These are phyloP conservation scores for Lasiosphaeria hispida DNA, from an alignment of 495 filamentous ascomycete genomes.

Conservation along the genomic window DNA sequence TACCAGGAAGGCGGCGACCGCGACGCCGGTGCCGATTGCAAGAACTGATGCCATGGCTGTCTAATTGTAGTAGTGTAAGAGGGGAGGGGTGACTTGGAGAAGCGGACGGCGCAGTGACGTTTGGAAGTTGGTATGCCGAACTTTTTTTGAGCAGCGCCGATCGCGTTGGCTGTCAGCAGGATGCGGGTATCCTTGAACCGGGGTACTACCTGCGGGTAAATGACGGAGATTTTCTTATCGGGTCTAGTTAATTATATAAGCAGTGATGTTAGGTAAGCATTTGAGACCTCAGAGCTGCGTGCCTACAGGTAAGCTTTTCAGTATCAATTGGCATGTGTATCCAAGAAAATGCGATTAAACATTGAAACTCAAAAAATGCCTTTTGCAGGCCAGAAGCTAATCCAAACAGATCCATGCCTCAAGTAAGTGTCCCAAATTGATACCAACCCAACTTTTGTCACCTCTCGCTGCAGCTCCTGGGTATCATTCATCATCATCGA, in stretches of 20 bases:
- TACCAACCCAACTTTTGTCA: not conserved
- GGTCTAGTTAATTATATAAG: too few species aligned
- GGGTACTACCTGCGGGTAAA: not conserved
- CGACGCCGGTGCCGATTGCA: slow-evolving; percentile 74
- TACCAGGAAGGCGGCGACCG: slow-evolving; percentile 74
- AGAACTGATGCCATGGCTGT: slow-evolving; percentile 69
- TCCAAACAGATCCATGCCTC: not conserved
- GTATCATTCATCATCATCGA: not conserved
- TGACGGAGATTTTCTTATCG: too few species aligned
- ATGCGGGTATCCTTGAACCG: not conserved
- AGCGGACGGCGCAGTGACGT: not conserved
- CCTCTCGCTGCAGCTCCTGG: not conserved
- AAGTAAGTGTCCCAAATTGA: not conserved
- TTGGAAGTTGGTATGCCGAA: slow-evolving; percentile 2
- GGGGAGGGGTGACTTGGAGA: not conserved
- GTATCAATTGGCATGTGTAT: not conserved
- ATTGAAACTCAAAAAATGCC: too few species aligned
- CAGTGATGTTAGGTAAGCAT: too few species aligned
- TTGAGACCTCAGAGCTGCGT: too few species aligned
- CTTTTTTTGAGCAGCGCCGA: slow-evolving; percentile 5
- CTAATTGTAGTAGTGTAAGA: slow-evolving; percentile 6
- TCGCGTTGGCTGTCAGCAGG: slow-evolving; percentile 1
- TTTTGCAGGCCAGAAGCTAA: too few species aligned
- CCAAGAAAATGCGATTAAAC: too few species aligned
- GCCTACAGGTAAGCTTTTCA: too few species aligned